Evolutionary conservation across 2,329 filamentous ascomycete genomes (phyloP).

Genomic region (Pseudogymnoascus sp.): DNA sequence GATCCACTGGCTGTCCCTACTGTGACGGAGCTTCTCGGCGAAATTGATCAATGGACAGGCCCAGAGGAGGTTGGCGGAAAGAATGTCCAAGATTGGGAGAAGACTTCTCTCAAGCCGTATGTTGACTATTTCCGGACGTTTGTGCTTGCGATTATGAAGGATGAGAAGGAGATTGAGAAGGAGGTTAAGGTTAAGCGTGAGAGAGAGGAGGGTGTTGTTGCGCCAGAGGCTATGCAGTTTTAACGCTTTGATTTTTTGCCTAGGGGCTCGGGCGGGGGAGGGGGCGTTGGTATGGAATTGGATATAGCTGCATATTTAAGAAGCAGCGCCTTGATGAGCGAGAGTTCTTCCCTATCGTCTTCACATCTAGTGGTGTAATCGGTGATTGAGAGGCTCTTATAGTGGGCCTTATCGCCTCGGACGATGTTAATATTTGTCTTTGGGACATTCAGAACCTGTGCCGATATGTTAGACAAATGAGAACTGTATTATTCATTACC

Average conservation of each 20-base stretch:
- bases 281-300: constrained; percentile 2
- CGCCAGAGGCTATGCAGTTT: constrained; percentile 56
- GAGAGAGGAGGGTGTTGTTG: constrained; percentile 33
- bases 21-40: constrained; percentile 68
- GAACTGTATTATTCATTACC: neutral
- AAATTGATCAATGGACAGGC: constrained; percentile 76
- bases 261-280: neutral
- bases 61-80: constrained; percentile 39
- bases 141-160: constrained; percentile 70
- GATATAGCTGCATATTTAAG: constrained; percentile 1
- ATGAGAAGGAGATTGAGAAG: constrained; percentile 49
- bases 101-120: constrained; percentile 89
- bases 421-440: constrained; percentile 1
- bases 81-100: constrained; percentile 79
- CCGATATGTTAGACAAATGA: neutral
- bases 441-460: neutral
- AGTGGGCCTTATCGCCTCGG: neutral
- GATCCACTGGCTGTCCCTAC: constrained; percentile 86
- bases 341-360: neutral
- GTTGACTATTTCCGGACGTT: constrained; percentile 83
- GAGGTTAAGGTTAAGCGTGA: constrained; percentile 44
- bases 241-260: constrained; percentile 30
- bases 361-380: neutral
- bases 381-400: neutral
- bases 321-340: constrained; percentile 1